phyloP scores from a whole-genome alignment of 805 yeast genomes.

The Babjeviella inositovora region DNA sequence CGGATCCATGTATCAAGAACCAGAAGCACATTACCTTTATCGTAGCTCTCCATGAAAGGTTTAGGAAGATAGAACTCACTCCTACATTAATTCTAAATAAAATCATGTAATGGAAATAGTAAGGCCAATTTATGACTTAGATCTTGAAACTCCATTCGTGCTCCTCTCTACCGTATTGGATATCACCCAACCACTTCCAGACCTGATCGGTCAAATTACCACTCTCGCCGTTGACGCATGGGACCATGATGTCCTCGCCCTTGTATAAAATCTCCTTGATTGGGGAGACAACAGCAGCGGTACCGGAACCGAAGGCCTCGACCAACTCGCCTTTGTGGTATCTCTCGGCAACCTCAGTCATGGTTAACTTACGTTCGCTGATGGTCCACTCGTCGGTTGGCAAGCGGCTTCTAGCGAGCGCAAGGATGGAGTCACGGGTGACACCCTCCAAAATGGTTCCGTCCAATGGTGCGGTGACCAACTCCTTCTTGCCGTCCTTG shows the following conservation, averaged over 20 bases:
- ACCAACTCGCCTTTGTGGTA: conserved; percentile 70
- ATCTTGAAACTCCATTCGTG: conserved; percentile 53
- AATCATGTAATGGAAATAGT: conserved; percentile 10
- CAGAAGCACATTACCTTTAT: too few relatives aligned
- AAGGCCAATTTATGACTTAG: conserved; percentile 10
- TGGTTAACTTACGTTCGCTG: conserved; percentile 72
- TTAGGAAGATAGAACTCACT: too few relatives aligned
- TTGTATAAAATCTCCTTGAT: conserved; percentile 76
- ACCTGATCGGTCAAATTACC: conserved; percentile 69
- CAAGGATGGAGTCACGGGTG: conserved; percentile 78
- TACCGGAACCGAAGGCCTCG: conserved; percentile 95
- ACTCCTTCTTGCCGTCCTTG: conserved; percentile 79
- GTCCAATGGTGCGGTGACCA: conserved; percentile 91
- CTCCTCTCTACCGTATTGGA: conserved; percentile 79
- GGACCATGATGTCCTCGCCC: conserved; percentile 60
- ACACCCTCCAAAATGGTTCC: conserved; percentile 97
- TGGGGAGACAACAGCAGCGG: conserved; percentile 95
- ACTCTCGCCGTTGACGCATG: conserved; percentile 67
- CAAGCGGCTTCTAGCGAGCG: conserved; percentile 62
- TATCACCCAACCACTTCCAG: conserved; percentile 72
- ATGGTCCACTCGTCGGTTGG: conserved; percentile 67
- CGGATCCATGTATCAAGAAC: too few relatives aligned
- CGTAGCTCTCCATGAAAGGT: too few relatives aligned
- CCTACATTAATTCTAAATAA: too few relatives aligned
- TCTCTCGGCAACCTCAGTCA: conserved; percentile 63